These are phyloP conservation scores for Mollisiaceae sp. DNA, from an alignment of 2,329 filamentous ascomycete genomes.

Conservation along the genomic window DNA sequence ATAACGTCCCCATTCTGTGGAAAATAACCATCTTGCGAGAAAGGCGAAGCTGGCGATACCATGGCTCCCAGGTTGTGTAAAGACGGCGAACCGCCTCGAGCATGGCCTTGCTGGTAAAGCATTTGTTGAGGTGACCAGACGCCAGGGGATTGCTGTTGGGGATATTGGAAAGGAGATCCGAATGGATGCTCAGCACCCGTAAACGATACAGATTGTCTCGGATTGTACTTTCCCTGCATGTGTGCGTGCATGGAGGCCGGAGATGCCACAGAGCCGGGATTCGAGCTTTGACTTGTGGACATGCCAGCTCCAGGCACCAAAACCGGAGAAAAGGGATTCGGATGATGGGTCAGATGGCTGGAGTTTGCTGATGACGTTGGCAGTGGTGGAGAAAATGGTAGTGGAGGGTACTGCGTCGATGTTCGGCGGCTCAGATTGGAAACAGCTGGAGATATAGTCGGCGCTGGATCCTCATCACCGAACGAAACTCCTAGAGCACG, in stretches of 20 bases:
- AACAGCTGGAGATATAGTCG: constrained; percentile 70
- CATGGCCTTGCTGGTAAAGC: constrained; percentile 55
- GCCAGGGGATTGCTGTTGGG: constrained; percentile 64
- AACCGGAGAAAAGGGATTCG: constrained; percentile 55
- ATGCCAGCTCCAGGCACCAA: constrained; percentile 66
- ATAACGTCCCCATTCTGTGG: constrained; percentile 44
- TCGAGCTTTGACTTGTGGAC: constrained; percentile 67
- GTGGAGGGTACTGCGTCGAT: constrained; percentile 74
- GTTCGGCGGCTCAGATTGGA: constrained; percentile 66
- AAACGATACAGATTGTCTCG: constrained; percentile 74
- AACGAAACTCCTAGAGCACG: constrained; percentile 87
- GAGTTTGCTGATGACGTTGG: constrained; percentile 80
- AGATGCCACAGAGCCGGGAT: constrained; percentile 69
- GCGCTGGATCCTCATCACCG: constrained; percentile 70
- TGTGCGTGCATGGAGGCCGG: constrained; percentile 70
- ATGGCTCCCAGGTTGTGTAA: constrained; percentile 58
- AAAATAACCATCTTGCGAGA: constrained; percentile 50
- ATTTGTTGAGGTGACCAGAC: constrained; percentile 63
- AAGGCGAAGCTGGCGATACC: constrained; percentile 69
- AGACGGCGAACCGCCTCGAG: constrained; percentile 68
- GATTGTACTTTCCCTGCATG: constrained; percentile 64
- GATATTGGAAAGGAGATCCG: constrained; percentile 70
- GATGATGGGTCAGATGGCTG: constrained; percentile 62
- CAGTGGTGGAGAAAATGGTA: constrained; percentile 84
- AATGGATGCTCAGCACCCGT: constrained; percentile 62